Evolutionary conservation across 768 basidiomycete genomes (phyloP).

Genomic region (Tulasnella sp.): DNA sequence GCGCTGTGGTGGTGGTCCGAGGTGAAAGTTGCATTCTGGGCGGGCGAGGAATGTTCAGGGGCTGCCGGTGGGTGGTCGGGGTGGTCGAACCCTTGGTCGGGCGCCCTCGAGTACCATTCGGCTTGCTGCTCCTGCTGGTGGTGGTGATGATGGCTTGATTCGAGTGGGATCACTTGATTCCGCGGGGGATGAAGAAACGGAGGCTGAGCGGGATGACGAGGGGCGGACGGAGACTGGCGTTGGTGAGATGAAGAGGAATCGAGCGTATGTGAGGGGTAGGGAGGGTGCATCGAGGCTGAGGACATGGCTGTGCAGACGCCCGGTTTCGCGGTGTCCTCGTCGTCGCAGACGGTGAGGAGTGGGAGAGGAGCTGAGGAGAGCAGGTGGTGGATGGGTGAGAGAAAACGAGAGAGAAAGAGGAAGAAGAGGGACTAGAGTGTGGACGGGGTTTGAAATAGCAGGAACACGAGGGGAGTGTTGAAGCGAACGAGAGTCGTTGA

Average conservation of each 20-base stretch:
- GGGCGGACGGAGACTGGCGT: background rate
- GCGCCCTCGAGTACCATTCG: background rate
- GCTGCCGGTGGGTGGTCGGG: background rate
- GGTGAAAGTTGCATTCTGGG: conserved; percentile 5
- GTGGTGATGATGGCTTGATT: background rate
- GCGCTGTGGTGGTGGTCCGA: background rate
- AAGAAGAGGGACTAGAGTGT: background rate
- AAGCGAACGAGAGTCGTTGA: too few relatives aligned
- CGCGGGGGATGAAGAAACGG: background rate
- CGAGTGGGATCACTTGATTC: background rate
- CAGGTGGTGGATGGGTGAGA: background rate
- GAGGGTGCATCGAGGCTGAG: background rate
- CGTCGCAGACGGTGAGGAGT: conserved; percentile 11
- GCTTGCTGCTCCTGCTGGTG: background rate
- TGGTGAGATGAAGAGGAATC: background rate
- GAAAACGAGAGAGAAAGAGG: background rate
- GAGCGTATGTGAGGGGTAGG: background rate
- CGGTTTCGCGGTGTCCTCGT: background rate
- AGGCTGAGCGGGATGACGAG: conserved; percentile 9
- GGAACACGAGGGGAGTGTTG: background rate
- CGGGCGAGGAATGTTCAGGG: background rate
- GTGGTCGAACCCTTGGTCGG: background rate
- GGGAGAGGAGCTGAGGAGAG: background rate
- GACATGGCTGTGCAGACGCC: conserved; percentile 2
- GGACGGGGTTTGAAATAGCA: background rate